Percentiles rank a stretch among this genome's conserved stretches.
Conservation (phyloP, 1,284 basidiomycete species). For the Cutaneotrichosporon cutaneum region DNA sequence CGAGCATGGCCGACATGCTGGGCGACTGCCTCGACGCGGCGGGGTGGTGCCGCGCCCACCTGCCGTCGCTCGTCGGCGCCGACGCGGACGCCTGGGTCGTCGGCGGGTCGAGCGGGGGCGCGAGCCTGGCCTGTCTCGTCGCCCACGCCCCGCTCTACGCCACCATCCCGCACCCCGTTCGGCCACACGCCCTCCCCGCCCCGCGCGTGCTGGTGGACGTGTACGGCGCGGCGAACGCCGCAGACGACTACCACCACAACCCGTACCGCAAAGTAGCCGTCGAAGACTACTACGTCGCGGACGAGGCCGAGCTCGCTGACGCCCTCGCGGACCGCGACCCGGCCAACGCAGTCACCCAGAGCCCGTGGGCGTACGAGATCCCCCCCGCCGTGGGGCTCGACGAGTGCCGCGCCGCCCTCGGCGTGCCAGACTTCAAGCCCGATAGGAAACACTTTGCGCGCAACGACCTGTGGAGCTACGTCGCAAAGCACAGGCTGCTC, state of each 20-base stretch:
- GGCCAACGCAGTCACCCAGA: slow-evolving; percentile 7
- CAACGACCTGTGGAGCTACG: slow-evolving; percentile 18
- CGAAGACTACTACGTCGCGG: slow-evolving; percentile 9
- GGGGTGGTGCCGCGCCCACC: slow-evolving; percentile 24
- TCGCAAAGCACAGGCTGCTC: slow-evolving; percentile 12
- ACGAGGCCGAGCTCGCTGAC: slow-evolving; percentile 11
- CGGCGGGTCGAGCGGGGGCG: slow-evolving; percentile 26
- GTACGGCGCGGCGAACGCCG: slow-evolving; percentile 17
- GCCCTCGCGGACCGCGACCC: slow-evolving; percentile 8
- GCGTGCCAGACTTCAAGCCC: slow-evolving; percentile 16
- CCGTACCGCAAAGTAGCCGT: background rate
- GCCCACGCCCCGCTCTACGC: background rate
- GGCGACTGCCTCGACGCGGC: slow-evolving; percentile 29
- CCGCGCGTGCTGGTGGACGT: slow-evolving; percentile 13
- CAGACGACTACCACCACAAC: slow-evolving; percentile 14
- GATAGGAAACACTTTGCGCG: background rate
- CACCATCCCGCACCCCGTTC: too few relatives aligned
- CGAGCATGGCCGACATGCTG: slow-evolving; percentile 27
- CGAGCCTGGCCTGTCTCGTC: slow-evolving; percentile 9
- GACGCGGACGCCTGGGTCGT: slow-evolving; percentile 29
- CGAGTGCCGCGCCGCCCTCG: slow-evolving; percentile 10
- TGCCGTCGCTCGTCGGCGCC: slow-evolving; percentile 15
- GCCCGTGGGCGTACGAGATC: slow-evolving; percentile 22
- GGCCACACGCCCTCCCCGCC: too few relatives aligned
- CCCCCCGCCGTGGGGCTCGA: slow-evolving; percentile 15